Evolutionary conservation across 345 rosid species (phyloP), one percentile per base, ranked within the genome.

Genomic region (Gossypium herbaceum): DNA sequence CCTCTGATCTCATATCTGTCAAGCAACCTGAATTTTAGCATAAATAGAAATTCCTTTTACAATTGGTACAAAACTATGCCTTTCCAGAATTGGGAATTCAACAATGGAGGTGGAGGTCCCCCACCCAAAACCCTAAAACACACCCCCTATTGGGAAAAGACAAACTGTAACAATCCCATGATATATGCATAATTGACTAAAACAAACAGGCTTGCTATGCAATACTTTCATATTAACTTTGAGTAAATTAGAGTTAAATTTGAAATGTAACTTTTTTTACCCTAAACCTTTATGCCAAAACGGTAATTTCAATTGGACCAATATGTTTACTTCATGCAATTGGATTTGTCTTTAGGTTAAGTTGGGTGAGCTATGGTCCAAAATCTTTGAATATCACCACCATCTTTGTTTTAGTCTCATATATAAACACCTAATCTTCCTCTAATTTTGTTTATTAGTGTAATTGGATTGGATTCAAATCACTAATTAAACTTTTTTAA

Each of bases 131-230:
- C 2, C 62, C 52, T 60, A 55, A 16, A 67, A 66, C 29, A 10
- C 62, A 34, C 41, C 41, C 41, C 73, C 73, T 75, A 66, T 69
- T 72, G 51, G 81, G 82, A 72, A 78, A 80, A 68, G 80, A 77
- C 88, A 85, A 85, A 64, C 71, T 71, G 84, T 77, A 72, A 75
- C 78, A 82, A 79, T 80, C 79, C 78, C 24, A 73, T 56, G 66
- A 78, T 45, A 9, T 34, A 34, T 34, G 41, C 41, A 34, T 34
- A 34, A 34, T 34, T 34, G 41, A 34, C 41, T 34, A 34, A 34
- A 34, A 34, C 41, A 34, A 34, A 34, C 41, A 41, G 60, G 27
- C 65, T 61, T 41, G 44, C 16, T 57, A 2, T 20, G 61, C 25
- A 34, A 20, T 20, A 9, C 12, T 2, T 19, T 56, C 25, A 55